Conservation (phyloP, 257 asterid species). For the Apocynum venetum region DNA sequence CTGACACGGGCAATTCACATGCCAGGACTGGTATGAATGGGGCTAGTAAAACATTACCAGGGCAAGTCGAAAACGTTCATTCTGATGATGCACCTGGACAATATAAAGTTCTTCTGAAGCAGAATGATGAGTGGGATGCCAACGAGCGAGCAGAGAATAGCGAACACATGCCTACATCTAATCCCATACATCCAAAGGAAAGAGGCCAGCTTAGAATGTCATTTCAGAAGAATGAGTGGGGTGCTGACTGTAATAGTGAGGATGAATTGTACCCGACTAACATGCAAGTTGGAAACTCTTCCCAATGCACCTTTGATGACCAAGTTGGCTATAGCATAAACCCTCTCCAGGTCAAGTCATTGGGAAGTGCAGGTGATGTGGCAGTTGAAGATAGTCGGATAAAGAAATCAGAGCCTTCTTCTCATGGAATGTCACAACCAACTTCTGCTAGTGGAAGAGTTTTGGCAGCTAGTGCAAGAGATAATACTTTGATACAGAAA, state of each 20-base stretch:
- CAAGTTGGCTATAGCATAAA: slow-evolving; percentile 38
- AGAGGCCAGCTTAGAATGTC: slow-evolving; percentile 29
- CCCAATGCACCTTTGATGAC: slow-evolving; percentile 31
- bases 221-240: slow-evolving; percentile 65
- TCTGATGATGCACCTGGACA: slow-evolving; percentile 46
- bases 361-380: slow-evolving; percentile 32
- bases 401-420: slow-evolving; percentile 32
- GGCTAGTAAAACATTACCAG: slow-evolving; percentile 38
- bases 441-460: slow-evolving; percentile 33
- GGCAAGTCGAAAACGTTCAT: slow-evolving; percentile 42
- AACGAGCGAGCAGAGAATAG: slow-evolving; percentile 51
- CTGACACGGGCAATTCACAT: slow-evolving; percentile 51
- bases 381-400: slow-evolving; percentile 37
- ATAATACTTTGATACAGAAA: slow-evolving; percentile 62
- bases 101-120: slow-evolving; percentile 43
- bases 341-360: slow-evolving; percentile 28
- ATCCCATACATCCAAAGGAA: slow-evolving; percentile 35
- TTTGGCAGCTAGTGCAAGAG: slow-evolving; percentile 37
- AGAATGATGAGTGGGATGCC: slow-evolving; percentile 42
- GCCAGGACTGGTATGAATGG: slow-evolving; percentile 49
- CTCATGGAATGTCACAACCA: slow-evolving; percentile 34
- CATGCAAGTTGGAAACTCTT: slow-evolving; percentile 29
- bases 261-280: slow-evolving; percentile 40
- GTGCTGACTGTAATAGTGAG: slow-evolving; percentile 59
- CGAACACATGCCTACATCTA: slow-evolving; percentile 35